phyloP scores from a whole-genome alignment of 1,284 basidiomycete species.

The Phellopilus nigrolimitatus region DNA sequence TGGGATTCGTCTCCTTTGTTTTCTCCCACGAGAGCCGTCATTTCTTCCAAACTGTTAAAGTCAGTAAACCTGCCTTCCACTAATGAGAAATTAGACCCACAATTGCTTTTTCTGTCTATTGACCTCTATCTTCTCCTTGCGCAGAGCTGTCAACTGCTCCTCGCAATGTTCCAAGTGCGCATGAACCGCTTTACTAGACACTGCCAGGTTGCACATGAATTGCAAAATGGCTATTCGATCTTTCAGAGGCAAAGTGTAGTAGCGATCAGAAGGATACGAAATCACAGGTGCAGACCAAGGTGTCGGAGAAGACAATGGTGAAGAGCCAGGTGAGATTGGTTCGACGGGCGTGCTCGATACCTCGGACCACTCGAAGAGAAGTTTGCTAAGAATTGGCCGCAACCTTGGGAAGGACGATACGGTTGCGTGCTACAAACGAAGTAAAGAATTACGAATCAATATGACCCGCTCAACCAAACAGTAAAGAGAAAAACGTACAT shows the following conservation, averaged over 20 bases:
- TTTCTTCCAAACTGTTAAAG: constrained; percentile 63
- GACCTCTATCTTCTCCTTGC: constrained; percentile 95
- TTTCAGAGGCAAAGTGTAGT: constrained; percentile 64
- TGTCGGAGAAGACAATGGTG: constrained; percentile 33
- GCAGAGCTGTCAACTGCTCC: constrained; percentile 81
- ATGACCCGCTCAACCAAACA: too few species aligned
- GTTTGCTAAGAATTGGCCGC: constrained; percentile 67
- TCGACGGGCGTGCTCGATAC: constrained; percentile 10
- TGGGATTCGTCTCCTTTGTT: constrained; percentile 39
- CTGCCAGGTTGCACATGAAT: constrained; percentile 86
- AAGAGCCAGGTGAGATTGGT: constrained; percentile 29
- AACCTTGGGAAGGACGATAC: constrained; percentile 69
- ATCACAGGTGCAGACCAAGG: constrained; percentile 42
- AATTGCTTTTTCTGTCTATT: constrained; percentile 83
- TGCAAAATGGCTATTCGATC: constrained; percentile 84
- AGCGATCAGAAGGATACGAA: constrained; percentile 60
- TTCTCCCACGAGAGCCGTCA: constrained; percentile 58
- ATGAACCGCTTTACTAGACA: constrained; percentile 86
- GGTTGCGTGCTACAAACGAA: constrained; percentile 64
- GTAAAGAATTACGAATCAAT: constrained; percentile 15
- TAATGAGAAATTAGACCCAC: constrained; percentile 44
- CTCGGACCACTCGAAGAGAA: constrained; percentile 64
- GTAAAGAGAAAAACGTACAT: constrained; percentile 49
- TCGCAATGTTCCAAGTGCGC: constrained; percentile 89
- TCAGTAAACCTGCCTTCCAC: constrained; percentile 12